Evolutionary conservation across 148 eudicot genomes (phyloP).

Genomic region (Camellia granthamiana): DNA sequence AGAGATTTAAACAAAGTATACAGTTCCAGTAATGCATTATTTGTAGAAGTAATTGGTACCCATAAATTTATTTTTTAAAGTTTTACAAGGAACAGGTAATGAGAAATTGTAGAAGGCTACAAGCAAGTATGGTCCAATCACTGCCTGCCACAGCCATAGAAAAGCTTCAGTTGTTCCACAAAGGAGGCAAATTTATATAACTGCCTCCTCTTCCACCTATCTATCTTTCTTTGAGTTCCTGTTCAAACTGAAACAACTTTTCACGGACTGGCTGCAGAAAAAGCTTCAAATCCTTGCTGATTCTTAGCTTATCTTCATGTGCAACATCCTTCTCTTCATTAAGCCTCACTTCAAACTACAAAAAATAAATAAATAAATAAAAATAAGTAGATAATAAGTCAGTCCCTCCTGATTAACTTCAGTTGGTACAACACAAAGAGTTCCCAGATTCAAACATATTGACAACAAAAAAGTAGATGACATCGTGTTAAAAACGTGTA

Average conservation of each 20-base stretch:
- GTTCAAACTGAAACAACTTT: slow-evolving; percentile 66
- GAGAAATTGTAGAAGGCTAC: neutral
- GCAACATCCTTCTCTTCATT: slow-evolving; percentile 67
- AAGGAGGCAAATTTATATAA: neutral
- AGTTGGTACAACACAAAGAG: neutral
- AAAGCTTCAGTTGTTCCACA: neutral
- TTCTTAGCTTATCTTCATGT: slow-evolving; percentile 50
- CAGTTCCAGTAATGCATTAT: too few relatives aligned
- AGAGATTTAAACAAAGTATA: too few relatives aligned
- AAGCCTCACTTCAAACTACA: slow-evolving; percentile 67
- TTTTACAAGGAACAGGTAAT: neutral
- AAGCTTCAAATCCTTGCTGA: slow-evolving; percentile 60
- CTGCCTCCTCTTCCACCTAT: slow-evolving; percentile 42
- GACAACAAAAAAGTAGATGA: neutral
- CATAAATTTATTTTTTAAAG: neutral
- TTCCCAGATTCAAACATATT: neutral
- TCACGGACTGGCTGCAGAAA: slow-evolving; percentile 75
- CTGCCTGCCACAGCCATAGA: neutral
- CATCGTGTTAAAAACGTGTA: neutral
- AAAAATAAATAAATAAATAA: neutral
- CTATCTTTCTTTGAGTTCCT: slow-evolving; percentile 80
- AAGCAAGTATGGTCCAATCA: too few relatives aligned
- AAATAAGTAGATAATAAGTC: too few relatives aligned
- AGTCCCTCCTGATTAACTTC: neutral
- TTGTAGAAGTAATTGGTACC: neutral